A percentile compares a stretch with the other conserved stretches of the same genome.
Evolutionary conservation across 345 rosid species (phyloP).

Genomic region (Acer campestre): DNA sequence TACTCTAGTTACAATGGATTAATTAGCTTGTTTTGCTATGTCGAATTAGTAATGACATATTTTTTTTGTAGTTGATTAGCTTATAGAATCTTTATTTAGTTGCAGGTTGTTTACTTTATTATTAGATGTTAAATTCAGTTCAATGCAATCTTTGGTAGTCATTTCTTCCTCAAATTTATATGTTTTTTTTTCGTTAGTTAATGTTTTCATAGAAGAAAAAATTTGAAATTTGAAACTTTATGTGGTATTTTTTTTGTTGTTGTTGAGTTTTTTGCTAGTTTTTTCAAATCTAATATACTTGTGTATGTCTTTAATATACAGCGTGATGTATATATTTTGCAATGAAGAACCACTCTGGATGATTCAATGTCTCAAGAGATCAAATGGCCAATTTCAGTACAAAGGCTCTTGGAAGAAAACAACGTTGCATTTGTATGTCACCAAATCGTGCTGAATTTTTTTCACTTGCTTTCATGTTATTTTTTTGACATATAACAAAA

Average conservation of each 20-base stretch:
- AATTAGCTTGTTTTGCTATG: not conserved
- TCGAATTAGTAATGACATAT: too few relatives aligned
- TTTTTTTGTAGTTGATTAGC: too few relatives aligned
- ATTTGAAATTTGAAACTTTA: not conserved
- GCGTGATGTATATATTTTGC: constrained; percentile 86
- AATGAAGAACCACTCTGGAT: constrained; percentile 95
- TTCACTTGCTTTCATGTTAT: not conserved
- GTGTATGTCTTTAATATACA: constrained; percentile 28
- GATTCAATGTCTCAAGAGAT: constrained; percentile 61
- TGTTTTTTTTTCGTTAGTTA: too few relatives aligned
- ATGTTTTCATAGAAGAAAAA: not conserved
- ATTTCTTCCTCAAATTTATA: not conserved
- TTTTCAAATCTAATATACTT: not conserved
- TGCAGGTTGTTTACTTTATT: not conserved
- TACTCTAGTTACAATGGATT: not conserved
- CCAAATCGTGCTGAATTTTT: not conserved
- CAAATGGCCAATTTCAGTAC: constrained; percentile 57
- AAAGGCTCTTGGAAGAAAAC: constrained; percentile 94
- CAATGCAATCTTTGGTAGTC: not conserved
- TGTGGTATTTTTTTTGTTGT: not conserved
- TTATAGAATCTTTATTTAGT: too few relatives aligned
- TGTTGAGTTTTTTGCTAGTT: not conserved
- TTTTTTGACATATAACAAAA: not conserved
- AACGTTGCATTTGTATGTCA: constrained; percentile 55
- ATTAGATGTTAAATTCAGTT: not conserved